These are phyloP conservation scores for Amanita pallidorosea DNA, from an alignment of 768 basidiomycete species.

Conservation along the genomic window DNA sequence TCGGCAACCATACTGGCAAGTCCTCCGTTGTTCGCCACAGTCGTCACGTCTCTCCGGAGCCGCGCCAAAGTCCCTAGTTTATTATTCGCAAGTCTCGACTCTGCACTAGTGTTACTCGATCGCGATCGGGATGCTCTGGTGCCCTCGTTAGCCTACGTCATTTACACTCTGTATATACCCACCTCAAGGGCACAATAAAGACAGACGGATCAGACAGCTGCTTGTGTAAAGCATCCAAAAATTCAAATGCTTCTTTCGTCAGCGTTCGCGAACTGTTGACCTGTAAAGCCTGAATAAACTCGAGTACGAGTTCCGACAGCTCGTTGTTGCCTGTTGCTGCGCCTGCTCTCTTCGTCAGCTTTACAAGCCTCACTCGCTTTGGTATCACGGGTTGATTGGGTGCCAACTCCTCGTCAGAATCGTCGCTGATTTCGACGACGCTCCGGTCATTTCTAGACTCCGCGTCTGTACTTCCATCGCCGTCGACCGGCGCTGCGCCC, in stretches of 20 bases:
- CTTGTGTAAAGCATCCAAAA: constrained; percentile 60
- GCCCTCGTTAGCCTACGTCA: constrained; percentile 5
- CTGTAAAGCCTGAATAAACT: constrained; percentile 55
- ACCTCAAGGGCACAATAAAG: constrained; percentile 45
- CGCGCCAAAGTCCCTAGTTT: constrained; percentile 53
- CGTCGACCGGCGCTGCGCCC: background rate
- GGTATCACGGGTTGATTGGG: constrained; percentile 23
- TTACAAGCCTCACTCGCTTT: constrained; percentile 44
- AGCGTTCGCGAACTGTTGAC: constrained; percentile 54
- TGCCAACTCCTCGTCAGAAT: constrained; percentile 17
- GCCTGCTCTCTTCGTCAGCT: constrained; percentile 30
- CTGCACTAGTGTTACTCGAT: constrained; percentile 26
- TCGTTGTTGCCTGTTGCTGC: constrained; percentile 41
- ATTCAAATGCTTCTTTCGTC: constrained; percentile 61
- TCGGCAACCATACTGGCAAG: constrained; percentile 59
- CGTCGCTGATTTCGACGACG: constrained; percentile 38
- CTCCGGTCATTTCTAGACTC: background rate
- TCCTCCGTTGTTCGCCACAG: constrained; percentile 39
- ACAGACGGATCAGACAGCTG: constrained; percentile 62
- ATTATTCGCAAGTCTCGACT: constrained; percentile 35
- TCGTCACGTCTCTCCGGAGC: constrained; percentile 42
- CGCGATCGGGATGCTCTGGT: constrained; percentile 25
- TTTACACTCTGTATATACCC: constrained; percentile 7
- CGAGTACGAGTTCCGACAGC: constrained; percentile 43
- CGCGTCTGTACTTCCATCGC: background rate